Base-by-base conservation (phyloP, 1,284 basidiomycete genomes). In the Hymenochaete sp. region DNA sequence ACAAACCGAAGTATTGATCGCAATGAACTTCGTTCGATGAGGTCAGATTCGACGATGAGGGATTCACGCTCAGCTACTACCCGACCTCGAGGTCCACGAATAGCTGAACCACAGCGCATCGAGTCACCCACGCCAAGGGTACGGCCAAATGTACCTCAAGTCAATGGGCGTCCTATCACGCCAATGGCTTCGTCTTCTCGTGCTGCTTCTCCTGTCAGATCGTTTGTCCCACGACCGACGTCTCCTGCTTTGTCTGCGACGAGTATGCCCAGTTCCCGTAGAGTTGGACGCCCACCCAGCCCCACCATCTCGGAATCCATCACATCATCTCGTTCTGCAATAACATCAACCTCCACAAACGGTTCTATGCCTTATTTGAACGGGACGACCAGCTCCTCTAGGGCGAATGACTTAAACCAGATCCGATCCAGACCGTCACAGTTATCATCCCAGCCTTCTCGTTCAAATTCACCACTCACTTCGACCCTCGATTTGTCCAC, bases 401-500 rank as follows among this genome's bases (percentile, higher is more conserved):
- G 48, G 14, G 25, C 39, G 26, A 50, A 46, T 18, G 48, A 50
- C 5, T 26, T 40, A 5, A 44, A 41, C 27, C 40, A 38, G 16
- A 41, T 50, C 38, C 49, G 44, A 13, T 42, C 41, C 33, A 45
- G 40, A 28, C 49, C 42, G 2, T 44, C 48, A 18, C 48, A 45
- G 32, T n/a, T 27, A 3, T 42, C 42, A 37, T 37, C 45, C 18
- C 45, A 46, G 26, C 19, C 47, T 9, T 27, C 38, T 7, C 19
- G 37, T 25, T 35, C 39, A 10, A 48, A 44, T 6, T 16, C 51
- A 3, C 55, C 56, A 4, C 53, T 47, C 26, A 35, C 50, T 1
- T 56, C 59, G 16, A n/a, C n/a, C n/a, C 48, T 62, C 11, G 62
- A 62, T 5, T 52, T 56, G 1, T 57, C 60, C 10, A 42, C 59